Conservation (phyloP, 129 eudicot genomes). For the Escallonia rubra region DNA sequence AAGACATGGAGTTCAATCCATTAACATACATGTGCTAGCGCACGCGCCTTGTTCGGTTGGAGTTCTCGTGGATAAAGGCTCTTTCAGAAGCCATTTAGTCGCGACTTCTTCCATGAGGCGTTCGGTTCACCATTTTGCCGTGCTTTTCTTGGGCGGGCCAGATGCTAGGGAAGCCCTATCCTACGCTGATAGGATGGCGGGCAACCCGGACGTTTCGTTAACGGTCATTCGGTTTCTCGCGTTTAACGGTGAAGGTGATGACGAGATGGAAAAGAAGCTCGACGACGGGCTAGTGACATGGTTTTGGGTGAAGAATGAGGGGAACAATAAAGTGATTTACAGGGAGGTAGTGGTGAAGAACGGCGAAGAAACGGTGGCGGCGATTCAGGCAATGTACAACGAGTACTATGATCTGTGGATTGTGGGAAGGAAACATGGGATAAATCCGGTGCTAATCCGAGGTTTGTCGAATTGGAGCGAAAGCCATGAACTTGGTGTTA, state of each 20-base stretch:
- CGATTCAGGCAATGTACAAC: slow-evolving; percentile 53
- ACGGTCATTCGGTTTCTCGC: slow-evolving; percentile 72
- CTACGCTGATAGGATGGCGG: slow-evolving; percentile 65
- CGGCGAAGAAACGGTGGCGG: slow-evolving; percentile 76
- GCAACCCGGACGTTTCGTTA: slow-evolving; percentile 42
- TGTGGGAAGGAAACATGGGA: slow-evolving; percentile 73
- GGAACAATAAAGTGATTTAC: slow-evolving; percentile 52
- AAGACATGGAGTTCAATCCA: slow-evolving; percentile 27
- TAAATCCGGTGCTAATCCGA: slow-evolving; percentile 58
- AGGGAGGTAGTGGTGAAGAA: slow-evolving; percentile 70
- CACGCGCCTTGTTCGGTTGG: slow-evolving; percentile 93
- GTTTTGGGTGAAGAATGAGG: slow-evolving; percentile 95
- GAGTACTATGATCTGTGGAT: slow-evolving; percentile 64
- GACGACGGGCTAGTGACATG: slow-evolving; percentile 89
- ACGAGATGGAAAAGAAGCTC: slow-evolving; percentile 66
- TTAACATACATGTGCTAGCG: slow-evolving; percentile 34
- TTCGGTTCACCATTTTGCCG: slow-evolving; percentile 29
- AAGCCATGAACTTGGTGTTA: slow-evolving; percentile 60
- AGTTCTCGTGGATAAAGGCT: slow-evolving; percentile 45
- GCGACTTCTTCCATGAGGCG: not conserved
- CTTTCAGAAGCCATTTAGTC: not conserved
- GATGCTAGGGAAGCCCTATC: slow-evolving; percentile 85
- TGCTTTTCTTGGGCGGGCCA: slow-evolving; percentile 79
- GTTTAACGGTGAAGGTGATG: slow-evolving; percentile 52
- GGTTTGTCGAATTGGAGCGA: slow-evolving; percentile 74